These are phyloP conservation scores for Elongisporangium anandrum DNA, from an alignment of 352 stramenopile genomes.

Conservation along the genomic window DNA sequence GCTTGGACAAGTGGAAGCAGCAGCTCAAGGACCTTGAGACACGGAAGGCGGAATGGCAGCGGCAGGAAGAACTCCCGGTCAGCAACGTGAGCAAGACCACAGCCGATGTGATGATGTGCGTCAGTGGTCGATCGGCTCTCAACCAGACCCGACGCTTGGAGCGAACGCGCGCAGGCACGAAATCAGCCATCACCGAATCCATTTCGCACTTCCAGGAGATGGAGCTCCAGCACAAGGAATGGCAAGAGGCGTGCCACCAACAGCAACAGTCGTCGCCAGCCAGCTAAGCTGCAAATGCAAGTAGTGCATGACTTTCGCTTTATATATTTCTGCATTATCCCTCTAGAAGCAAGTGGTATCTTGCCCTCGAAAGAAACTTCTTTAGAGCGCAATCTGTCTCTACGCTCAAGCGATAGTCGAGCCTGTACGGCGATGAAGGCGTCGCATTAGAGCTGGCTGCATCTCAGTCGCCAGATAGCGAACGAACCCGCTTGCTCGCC, in stretches of 20 bases:
- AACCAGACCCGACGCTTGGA: constrained; percentile 17
- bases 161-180: constrained; percentile 26
- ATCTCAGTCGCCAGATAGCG: neutral
- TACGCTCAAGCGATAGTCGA: neutral
- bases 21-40: constrained; percentile 46
- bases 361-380: too few species aligned
- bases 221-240: constrained; percentile 50
- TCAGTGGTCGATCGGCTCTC: constrained; percentile 15
- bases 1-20: constrained; percentile 46
- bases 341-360: too few species aligned
- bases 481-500: neutral
- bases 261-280: constrained; percentile 23
- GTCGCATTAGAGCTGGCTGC: neutral
- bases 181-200: constrained; percentile 42
- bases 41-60: constrained; percentile 29
- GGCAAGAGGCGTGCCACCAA: constrained; percentile 38
- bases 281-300: constrained; percentile 5
- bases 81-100: constrained; percentile 14
- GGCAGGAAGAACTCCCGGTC: constrained; percentile 11
- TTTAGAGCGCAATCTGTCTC: too few species aligned
- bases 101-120: constrained; percentile 5
- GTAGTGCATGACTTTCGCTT: too few species aligned
- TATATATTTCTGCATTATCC: too few species aligned
- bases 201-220: constrained; percentile 58
- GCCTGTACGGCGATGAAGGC: neutral